A percentile compares a stretch with the other conserved stretches of the same genome.
These are phyloP conservation scores for Penicilliopsis zonata DNA, from an alignment of 495 filamentous ascomycete species.

Conservation along the genomic window DNA sequence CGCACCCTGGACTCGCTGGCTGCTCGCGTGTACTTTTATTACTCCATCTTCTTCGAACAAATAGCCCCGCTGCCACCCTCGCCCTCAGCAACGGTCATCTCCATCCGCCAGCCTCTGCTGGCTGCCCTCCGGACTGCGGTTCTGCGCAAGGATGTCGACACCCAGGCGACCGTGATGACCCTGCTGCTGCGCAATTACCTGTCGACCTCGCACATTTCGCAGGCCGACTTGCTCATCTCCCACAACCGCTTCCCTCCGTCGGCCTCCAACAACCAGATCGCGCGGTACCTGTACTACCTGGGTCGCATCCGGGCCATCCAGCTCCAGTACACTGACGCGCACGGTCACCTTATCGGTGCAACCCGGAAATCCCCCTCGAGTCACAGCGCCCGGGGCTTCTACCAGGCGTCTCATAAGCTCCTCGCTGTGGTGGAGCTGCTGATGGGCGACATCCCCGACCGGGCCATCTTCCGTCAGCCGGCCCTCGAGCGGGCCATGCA, in stretches of 20 bases:
- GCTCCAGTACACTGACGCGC: slow-evolving; percentile 91
- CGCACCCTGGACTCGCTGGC: slow-evolving; percentile 88
- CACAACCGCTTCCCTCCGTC: slow-evolving; percentile 89
- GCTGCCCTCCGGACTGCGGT: slow-evolving; percentile 86
- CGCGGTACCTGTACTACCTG: slow-evolving; percentile 89
- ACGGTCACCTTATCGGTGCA: slow-evolving; percentile 80
- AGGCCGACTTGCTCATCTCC: slow-evolving; percentile 88
- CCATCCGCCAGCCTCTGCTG: slow-evolving; percentile 76
- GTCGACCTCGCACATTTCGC: slow-evolving; percentile 88
- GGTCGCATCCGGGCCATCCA: slow-evolving; percentile 95
- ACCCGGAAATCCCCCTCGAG: slow-evolving; percentile 91
- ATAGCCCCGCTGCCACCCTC: slow-evolving; percentile 77
- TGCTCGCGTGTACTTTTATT: slow-evolving; percentile 96
- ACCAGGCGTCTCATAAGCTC: slow-evolving; percentile 88
- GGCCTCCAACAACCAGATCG: slow-evolving; percentile 95
- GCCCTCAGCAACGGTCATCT: slow-evolving; percentile 67
- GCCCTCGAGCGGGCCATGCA: slow-evolving; percentile 74
- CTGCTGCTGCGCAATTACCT: slow-evolving; percentile 93
- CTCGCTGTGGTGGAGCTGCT: slow-evolving; percentile 89
- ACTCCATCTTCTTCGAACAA: slow-evolving; percentile 85
- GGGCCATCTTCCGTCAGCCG: slow-evolving; percentile 80
- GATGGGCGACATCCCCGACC: slow-evolving; percentile 98
- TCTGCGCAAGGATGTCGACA: slow-evolving; percentile 89
- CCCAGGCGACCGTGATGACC: slow-evolving; percentile 88
- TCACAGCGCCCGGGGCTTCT: slow-evolving; percentile 79